Evolutionary conservation across 179 eudicot species (phyloP).

Genomic region (Nepenthes alata): DNA sequence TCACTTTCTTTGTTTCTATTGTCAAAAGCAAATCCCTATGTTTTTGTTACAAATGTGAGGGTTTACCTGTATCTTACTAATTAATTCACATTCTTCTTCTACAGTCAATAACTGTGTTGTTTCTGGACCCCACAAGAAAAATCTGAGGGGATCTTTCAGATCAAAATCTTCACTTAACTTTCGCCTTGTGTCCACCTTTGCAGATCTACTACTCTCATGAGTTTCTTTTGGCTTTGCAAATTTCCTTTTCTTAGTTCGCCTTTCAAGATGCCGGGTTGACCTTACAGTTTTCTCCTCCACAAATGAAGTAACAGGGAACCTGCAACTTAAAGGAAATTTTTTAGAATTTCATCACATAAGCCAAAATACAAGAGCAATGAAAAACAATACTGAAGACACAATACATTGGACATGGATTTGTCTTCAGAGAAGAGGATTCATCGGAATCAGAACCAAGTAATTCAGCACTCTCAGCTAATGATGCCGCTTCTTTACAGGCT

Average conservation of each 20-base stretch:
- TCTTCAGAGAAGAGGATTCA: conserved; percentile 34
- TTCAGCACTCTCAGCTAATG: conserved; percentile 33
- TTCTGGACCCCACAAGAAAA: conserved; percentile 56
- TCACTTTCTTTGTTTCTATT: not conserved
- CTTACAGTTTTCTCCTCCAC: conserved; percentile 41
- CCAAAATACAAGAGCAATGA: not conserved
- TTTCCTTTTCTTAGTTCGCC: conserved; percentile 51
- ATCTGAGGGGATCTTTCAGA: conserved; percentile 57
- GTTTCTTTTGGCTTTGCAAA: conserved; percentile 26
- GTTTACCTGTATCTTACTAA: conserved; percentile 57
- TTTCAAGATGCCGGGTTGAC: conserved; percentile 73
- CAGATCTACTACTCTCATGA: conserved; percentile 24
- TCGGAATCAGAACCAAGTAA: conserved; percentile 26
- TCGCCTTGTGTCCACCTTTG: conserved; percentile 20
- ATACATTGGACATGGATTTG: conserved; percentile 4
- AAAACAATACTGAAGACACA: not conserved
- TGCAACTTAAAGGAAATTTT: conserved; percentile 16
- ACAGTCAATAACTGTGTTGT: conserved; percentile 60
- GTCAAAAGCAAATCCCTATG: not conserved
- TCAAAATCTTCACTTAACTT: conserved; percentile 33
- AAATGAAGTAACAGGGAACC: conserved; percentile 20
- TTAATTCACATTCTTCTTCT: conserved; percentile 54
- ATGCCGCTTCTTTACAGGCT: conserved; percentile 62
- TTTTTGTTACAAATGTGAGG: not conserved
- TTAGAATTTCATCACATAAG: not conserved